A percentile compares a stretch with the other conserved stretches of the same genome.
Conservation (phyloP, 768 basidiomycete genomes). For the Sutorius australiensis region DNA sequence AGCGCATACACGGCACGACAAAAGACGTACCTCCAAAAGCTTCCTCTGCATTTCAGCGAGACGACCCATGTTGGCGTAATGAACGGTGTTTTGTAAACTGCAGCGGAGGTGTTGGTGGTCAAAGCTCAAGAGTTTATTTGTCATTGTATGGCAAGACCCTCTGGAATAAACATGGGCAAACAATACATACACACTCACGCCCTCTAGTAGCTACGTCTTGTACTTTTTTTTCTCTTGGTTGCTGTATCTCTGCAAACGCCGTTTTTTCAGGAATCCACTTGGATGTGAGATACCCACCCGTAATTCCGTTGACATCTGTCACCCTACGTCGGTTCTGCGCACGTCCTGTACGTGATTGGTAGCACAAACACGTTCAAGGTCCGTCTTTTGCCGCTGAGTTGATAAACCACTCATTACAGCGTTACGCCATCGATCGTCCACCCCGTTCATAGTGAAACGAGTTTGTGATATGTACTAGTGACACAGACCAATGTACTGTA, state of each 20-base stretch:
- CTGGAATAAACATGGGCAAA: slow-evolving; percentile 26
- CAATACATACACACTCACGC: slow-evolving; percentile 10
- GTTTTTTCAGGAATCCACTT: background rate
- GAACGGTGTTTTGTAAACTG: slow-evolving; percentile 2
- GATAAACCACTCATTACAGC: background rate
- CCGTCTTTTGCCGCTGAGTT: background rate
- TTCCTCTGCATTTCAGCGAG: slow-evolving; percentile 98
- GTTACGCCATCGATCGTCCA: slow-evolving; percentile 18
- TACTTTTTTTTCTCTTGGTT: background rate
- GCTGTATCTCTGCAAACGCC: background rate
- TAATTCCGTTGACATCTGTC: slow-evolving; percentile 7
- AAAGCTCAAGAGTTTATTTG: slow-evolving; percentile 25
- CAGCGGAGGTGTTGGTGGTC: background rate
- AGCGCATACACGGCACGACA: slow-evolving; percentile 4
- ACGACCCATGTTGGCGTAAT: slow-evolving; percentile 68
- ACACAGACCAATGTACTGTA: slow-evolving; percentile 13
- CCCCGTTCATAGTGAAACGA: slow-evolving; percentile 7
- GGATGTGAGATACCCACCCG: slow-evolving; percentile 11
- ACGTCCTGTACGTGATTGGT: background rate
- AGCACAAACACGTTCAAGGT: slow-evolving; percentile 3
- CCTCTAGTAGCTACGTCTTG: background rate
- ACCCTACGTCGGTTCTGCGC: background rate
- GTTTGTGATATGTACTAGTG: slow-evolving; percentile 15
- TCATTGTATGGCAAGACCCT: slow-evolving; percentile 25
- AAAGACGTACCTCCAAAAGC: slow-evolving; percentile 66